Evolutionary conservation across 2,329 filamentous ascomycete species (phyloP).

Genomic region (Penicillium occitanis): DNA sequence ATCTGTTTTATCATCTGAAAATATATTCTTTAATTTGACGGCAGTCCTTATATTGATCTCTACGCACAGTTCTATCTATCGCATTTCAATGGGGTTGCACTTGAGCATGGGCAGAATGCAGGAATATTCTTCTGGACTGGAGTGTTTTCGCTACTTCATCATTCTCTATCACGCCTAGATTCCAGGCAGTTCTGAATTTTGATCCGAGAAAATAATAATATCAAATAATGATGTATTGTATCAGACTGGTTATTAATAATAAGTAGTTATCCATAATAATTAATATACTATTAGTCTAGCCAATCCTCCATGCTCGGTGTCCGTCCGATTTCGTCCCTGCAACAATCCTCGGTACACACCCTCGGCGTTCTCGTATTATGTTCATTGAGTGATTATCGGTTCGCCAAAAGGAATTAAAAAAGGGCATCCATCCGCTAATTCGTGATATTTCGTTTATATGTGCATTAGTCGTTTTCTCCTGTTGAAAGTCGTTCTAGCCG

Average conservation of each 20-base stretch:
- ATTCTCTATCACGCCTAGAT: neutral
- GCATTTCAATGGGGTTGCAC: neutral
- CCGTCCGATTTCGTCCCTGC: neutral
- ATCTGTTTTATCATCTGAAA: neutral
- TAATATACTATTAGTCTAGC: neutral
- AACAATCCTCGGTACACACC: no score
- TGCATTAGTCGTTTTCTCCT: neutral
- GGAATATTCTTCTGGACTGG: neutral
- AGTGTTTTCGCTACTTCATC: neutral
- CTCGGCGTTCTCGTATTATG: slow-evolving; percentile 4
- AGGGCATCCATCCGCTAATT: neutral
- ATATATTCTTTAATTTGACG: neutral
- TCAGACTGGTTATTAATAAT: neutral
- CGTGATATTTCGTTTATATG: slow-evolving; percentile 2
- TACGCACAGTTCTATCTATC: neutral
- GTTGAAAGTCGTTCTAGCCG: neutral
- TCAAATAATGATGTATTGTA: neutral
- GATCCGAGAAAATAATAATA: neutral
- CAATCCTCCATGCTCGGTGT: neutral
- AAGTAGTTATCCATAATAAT: neutral
- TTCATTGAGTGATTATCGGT: neutral
- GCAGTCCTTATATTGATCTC: neutral
- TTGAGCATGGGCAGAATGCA: neutral
- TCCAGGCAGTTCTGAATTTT: neutral
- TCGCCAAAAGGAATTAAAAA: neutral